These are phyloP conservation scores for Hypoxylon trugodes DNA, from an alignment of 495 filamentous ascomycete genomes.

Conservation along the genomic window DNA sequence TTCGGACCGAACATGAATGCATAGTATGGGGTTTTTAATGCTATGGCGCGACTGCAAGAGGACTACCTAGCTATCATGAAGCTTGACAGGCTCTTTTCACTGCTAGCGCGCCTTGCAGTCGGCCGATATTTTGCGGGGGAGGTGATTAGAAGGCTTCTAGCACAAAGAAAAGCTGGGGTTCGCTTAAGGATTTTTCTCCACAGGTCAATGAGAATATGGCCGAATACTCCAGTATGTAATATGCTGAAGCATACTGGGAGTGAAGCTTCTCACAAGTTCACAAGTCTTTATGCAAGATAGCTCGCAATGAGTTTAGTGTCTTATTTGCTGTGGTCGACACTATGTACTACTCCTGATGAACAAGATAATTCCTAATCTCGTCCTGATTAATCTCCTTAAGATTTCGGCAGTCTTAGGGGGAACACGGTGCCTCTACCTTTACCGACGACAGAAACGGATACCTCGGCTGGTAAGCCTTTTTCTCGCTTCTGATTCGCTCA, in stretches of 20 bases:
- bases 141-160: neutral
- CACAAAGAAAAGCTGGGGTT: constrained; percentile 33
- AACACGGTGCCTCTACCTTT: constrained; percentile 23
- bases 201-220: constrained; percentile 6
- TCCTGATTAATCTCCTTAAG: constrained; percentile 2
- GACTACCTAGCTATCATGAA: constrained; percentile 8
- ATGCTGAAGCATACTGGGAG: neutral
- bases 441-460: constrained; percentile 31
- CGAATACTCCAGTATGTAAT: neutral
- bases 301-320: neutral
- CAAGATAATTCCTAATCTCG: neutral
- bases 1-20: constrained; percentile 36
- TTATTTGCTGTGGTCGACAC: neutral
- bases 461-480: constrained; percentile 21
- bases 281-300: neutral
- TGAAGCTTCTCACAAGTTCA: neutral
- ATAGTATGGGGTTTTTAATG: constrained; percentile 9
- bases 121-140: constrained; percentile 33
- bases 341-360: constrained; percentile 1
- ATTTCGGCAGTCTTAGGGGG: constrained; percentile 9
- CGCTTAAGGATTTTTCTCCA: constrained; percentile 28
- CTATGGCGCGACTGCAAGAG: constrained; percentile 14
- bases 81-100: constrained; percentile 16
- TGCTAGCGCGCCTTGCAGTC: constrained; percentile 25
- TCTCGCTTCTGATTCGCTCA: constrained; percentile 33